phyloP scores from a whole-genome alignment of 257 asterid genomes.

The Leptodermis oblonga region DNA sequence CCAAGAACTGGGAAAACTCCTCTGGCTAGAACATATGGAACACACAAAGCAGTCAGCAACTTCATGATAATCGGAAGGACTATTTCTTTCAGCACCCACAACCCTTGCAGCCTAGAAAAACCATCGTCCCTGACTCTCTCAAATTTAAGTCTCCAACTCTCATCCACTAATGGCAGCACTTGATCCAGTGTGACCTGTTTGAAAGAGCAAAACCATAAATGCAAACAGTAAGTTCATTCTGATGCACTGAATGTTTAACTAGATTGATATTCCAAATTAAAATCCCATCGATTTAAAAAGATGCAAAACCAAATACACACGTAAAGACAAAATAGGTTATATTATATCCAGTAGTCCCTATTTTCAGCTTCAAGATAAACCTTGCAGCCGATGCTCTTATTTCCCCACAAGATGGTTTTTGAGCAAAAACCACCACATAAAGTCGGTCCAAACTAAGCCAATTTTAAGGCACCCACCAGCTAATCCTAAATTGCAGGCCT shows the following conservation, averaged over 20 bases:
- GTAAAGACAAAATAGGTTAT: no score
- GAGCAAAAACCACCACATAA: no score
- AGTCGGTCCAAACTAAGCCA: background rate
- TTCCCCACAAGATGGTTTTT: no score
- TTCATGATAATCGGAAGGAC: conserved; percentile 85
- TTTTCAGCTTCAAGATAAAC: no score
- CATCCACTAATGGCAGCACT: conserved; percentile 91
- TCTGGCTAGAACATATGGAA: conserved; percentile 82
- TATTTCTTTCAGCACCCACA: conserved; percentile 85
- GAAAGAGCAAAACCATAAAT: conserved; percentile 3
- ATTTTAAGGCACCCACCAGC: background rate
- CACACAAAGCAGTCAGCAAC: conserved; percentile 88
- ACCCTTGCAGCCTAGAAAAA: conserved; percentile 90
- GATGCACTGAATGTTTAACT: background rate
- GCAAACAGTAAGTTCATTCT: background rate
- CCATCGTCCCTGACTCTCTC: conserved; percentile 95
- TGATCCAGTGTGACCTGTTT: conserved; percentile 89
- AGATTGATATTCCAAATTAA: background rate
- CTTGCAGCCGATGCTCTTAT: no score
- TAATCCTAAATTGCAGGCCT: background rate
- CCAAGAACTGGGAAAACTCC: conserved; percentile 88
- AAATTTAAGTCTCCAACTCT: conserved; percentile 84
- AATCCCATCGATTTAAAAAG: background rate
- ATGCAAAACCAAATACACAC: background rate
- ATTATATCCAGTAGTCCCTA: no score